phyloP scores from a whole-genome alignment of 768 basidiomycete genomes.

The Tremella yokohamensis region DNA sequence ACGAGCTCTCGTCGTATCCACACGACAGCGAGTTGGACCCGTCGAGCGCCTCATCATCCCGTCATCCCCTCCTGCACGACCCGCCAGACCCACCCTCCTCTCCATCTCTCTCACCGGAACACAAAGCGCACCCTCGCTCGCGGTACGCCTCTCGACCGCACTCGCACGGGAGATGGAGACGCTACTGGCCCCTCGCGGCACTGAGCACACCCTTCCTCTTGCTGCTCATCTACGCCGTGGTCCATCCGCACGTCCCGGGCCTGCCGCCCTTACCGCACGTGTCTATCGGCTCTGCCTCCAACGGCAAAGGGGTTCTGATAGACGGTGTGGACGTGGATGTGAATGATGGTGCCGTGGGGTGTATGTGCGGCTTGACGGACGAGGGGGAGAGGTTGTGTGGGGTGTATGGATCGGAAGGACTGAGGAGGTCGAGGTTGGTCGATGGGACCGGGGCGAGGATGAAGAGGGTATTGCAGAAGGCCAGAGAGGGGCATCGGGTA shows the following conservation, averaged over 20 bases:
- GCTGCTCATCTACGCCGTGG: constrained; percentile 28
- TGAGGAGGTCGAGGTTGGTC: constrained; percentile 26
- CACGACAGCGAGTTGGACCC: no score
- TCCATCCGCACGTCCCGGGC: constrained; percentile 40
- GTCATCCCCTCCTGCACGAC: constrained; percentile 1
- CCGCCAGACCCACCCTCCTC: constrained; percentile 48
- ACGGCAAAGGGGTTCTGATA: not conserved
- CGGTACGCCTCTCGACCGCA: not conserved
- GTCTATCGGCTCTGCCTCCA: not conserved
- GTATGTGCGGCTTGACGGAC: constrained; percentile 27
- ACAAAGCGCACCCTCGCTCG: constrained; percentile 54
- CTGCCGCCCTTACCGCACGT: constrained; percentile 37
- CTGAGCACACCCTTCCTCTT: constrained; percentile 29
- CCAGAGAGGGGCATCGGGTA: constrained; percentile 28
- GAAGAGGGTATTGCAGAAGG: constrained; percentile 34
- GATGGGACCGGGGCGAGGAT: constrained; percentile 42
- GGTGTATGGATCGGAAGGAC: constrained; percentile 37
- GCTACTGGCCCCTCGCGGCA: constrained; percentile 30
- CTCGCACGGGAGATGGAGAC: constrained; percentile 2
- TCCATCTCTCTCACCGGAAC: constrained; percentile 57
- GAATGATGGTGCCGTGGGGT: constrained; percentile 20
- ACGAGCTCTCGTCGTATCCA: no score
- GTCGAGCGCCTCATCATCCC: not conserved
- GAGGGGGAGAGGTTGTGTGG: constrained; percentile 39
- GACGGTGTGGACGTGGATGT: not conserved